Evolutionary conservation across 2,329 filamentous ascomycete genomes (phyloP).

Genomic region (Aspergillus caelatus): DNA sequence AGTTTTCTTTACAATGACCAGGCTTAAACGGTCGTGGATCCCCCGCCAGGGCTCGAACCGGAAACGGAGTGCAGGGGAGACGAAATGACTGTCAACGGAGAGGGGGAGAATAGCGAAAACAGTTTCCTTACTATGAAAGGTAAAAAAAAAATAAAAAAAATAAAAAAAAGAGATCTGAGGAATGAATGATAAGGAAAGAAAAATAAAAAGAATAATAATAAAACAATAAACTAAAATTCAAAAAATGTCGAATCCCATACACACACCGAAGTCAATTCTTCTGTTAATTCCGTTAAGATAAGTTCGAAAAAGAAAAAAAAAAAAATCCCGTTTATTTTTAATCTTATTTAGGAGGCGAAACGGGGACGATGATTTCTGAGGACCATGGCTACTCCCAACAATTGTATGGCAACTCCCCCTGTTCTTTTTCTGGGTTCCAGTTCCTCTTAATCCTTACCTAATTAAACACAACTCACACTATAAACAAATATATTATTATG

Average conservation of each 20-base stretch:
- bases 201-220: neutral
- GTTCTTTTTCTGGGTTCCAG: constrained; percentile 1
- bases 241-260: neutral
- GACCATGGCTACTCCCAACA: neutral
- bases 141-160: constrained; percentile 5
- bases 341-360: constrained; percentile 8
- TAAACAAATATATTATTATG: constrained; percentile 3
- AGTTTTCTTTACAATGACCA: constrained; percentile 19
- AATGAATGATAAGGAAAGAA: neutral
- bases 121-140: neutral
- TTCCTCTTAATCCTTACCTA: constrained; percentile 5
- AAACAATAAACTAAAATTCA: constrained; percentile 6
- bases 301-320: constrained; percentile 7
- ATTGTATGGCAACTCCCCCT: neutral
- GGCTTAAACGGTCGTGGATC: constrained; percentile 35
- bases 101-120: constrained; percentile 18
- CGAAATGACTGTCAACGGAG: constrained; percentile 28
- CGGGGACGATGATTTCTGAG: constrained; percentile 1
- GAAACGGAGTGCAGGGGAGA: constrained; percentile 34
- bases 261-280: neutral
- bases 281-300: constrained; percentile 2
- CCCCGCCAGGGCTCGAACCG: constrained; percentile 38
- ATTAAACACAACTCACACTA: constrained; percentile 3
- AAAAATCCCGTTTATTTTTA: constrained; percentile 1
- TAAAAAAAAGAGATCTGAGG: neutral